Percentiles rank a stretch among this genome's conserved stretches.
phyloP scores from a whole-genome alignment of 805 yeast species.

The Clavispora santaluciae region DNA sequence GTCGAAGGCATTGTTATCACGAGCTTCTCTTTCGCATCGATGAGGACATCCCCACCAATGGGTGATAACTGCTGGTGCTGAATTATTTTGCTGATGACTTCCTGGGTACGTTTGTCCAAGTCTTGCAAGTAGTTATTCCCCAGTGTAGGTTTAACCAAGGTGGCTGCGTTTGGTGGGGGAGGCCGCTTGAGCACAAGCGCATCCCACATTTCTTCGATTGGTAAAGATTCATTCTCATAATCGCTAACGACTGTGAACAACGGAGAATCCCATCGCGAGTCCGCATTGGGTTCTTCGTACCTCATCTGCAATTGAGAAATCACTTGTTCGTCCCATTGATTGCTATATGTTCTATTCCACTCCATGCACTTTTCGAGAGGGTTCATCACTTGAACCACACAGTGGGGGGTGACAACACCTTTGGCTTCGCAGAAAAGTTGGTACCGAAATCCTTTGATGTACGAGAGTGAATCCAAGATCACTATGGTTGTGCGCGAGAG shows the following conservation, averaged over 20 bases:
- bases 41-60: slow-evolving; percentile 46
- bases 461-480: slow-evolving; percentile 77
- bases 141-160: slow-evolving; percentile 74
- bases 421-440: slow-evolving; percentile 94
- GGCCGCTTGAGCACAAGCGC: slow-evolving; percentile 56
- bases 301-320: slow-evolving; percentile 71
- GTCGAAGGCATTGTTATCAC: slow-evolving; percentile 59
- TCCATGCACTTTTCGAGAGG: slow-evolving; percentile 57
- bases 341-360: slow-evolving; percentile 47
- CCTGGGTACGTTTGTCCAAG: slow-evolving; percentile 66
- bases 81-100: slow-evolving; percentile 56
- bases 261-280: slow-evolving; percentile 92
- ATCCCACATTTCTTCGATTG: slow-evolving; percentile 65
- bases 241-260: slow-evolving; percentile 63
- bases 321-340: slow-evolving; percentile 62
- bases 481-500: slow-evolving; percentile 67
- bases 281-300: slow-evolving; percentile 88
- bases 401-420: slow-evolving; percentile 72
- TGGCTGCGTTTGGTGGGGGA: slow-evolving; percentile 79
- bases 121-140: slow-evolving; percentile 73
- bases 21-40: slow-evolving; percentile 40
- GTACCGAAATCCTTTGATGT: slow-evolving; percentile 93
- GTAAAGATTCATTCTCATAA: slow-evolving; percentile 43
- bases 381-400: slow-evolving; percentile 74
- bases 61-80: slow-evolving; percentile 54